Conservation (phyloP, 495 filamentous ascomycete genomes). For the Podospora sp. region DNA sequence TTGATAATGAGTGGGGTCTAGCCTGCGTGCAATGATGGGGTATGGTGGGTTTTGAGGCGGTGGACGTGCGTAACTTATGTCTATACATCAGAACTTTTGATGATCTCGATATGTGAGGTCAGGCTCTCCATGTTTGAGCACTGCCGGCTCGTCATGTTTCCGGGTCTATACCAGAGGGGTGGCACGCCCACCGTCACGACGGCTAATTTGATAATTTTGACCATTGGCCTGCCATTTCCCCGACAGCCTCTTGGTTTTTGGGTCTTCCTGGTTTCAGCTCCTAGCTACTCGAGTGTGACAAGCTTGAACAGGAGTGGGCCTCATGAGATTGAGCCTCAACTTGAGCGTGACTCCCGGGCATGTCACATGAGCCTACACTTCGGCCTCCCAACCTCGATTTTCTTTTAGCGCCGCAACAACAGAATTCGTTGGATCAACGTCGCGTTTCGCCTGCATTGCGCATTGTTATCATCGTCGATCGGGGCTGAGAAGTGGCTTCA, state of each 20-base stretch:
- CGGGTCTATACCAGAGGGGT: neutral
- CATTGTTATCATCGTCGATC: neutral
- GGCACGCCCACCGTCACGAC: neutral
- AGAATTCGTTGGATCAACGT: neutral
- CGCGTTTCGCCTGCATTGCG: neutral
- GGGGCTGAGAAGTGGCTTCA: neutral
- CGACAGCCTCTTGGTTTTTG: neutral
- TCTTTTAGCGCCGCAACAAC: neutral
- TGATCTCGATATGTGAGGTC: neutral
- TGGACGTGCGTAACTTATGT: neutral
- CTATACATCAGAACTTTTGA: neutral
- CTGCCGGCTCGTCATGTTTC: neutral
- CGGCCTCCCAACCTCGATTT: neutral
- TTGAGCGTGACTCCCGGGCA: neutral
- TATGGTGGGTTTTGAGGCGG: neutral
- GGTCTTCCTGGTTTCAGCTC: neutral
- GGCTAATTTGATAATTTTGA: neutral
- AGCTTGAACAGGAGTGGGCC: neutral
- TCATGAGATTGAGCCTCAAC: neutral
- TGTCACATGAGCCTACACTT: neutral
- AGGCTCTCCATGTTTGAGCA: neutral
- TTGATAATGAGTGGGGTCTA: neutral
- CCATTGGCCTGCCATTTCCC: neutral
- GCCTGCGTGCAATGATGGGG: neutral
- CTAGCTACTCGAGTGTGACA: neutral